Percentiles rank a stretch among this genome's conserved stretches.
These are phyloP conservation scores for Lentinula guzmanii DNA, from an alignment of 768 basidiomycete species.

Conservation along the genomic window DNA sequence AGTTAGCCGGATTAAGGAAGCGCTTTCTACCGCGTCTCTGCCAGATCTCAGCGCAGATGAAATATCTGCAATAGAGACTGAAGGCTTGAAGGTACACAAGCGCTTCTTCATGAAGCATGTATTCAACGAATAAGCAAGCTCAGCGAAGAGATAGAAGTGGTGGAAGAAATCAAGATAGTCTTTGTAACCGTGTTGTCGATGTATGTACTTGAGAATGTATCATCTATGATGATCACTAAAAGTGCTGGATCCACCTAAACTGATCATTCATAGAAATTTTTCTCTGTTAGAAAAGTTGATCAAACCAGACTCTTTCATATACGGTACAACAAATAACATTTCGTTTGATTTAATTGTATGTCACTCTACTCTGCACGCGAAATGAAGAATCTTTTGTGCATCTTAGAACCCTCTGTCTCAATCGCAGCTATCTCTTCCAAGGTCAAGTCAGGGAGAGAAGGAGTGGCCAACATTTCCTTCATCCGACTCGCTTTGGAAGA, in stretches of 20 bases:
- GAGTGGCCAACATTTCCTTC: slow-evolving; percentile 33
- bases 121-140: slow-evolving; percentile 22
- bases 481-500: slow-evolving; percentile 42
- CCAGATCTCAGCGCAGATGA: slow-evolving; percentile 56
- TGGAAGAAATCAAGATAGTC: neutral
- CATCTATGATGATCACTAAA: no score
- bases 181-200: no score
- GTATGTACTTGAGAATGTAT: no score
- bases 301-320: no score
- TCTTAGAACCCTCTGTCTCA: slow-evolving; percentile 45
- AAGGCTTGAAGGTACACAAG: slow-evolving; percentile 42
- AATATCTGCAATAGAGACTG: slow-evolving; percentile 54
- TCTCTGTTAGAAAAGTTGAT: no score
- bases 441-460: slow-evolving; percentile 44
- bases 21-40: slow-evolving; percentile 29
- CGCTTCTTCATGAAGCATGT: slow-evolving; percentile 33
- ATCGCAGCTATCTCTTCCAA: slow-evolving; percentile 55
- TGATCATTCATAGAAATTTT: no score
- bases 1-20: slow-evolving; percentile 39
- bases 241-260: no score
- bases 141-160: neutral
- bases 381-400: slow-evolving; percentile 40
- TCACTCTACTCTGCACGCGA: slow-evolving; percentile 14
- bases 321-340: no score
- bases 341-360: no score